Conservation (phyloP, 2,329 filamentous ascomycete genomes). For the Xylaria sp. region DNA sequence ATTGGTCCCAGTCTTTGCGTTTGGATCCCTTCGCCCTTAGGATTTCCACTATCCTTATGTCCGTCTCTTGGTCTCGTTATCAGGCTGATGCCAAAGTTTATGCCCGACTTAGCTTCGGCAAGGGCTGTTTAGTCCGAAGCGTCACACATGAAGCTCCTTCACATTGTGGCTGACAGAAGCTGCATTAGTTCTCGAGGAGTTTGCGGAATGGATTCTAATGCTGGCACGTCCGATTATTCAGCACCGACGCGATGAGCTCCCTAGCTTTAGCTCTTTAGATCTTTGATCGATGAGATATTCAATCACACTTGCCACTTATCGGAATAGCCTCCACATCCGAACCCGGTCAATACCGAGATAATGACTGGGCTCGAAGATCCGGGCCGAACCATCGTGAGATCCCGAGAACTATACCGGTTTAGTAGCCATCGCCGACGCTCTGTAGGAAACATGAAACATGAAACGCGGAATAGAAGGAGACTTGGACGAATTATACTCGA, state of each 20-base stretch:
- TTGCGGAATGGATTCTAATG: not conserved
- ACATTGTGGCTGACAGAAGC: not conserved
- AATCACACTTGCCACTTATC: not conserved
- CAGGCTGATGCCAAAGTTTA: not conserved
- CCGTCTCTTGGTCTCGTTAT: not conserved
- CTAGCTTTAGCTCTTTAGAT: not conserved
- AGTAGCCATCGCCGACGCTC: not conserved
- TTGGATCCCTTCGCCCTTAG: not conserved
- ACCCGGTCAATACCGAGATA: not conserved
- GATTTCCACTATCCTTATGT: not conserved
- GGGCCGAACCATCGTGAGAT: not conserved
- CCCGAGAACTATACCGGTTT: conserved; percentile 8
- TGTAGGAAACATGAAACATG: conserved; percentile 11
- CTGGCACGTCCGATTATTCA: not conserved
- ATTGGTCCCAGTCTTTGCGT: not conserved
- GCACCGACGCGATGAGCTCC: not conserved
- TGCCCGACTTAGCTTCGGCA: not conserved
- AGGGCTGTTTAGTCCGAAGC: not conserved
- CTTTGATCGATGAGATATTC: not conserved
- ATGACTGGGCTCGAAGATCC: not conserved
- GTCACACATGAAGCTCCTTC: not conserved
- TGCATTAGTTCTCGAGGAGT: not conserved
- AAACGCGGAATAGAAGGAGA: conserved; percentile 8
- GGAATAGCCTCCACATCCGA: not conserved
- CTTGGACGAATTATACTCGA: conserved; percentile 12